A percentile compares a stretch with the other conserved stretches of the same genome.
Conservation (phyloP, 148 eudicot genomes). For the Rhododendron henanense region DNA sequence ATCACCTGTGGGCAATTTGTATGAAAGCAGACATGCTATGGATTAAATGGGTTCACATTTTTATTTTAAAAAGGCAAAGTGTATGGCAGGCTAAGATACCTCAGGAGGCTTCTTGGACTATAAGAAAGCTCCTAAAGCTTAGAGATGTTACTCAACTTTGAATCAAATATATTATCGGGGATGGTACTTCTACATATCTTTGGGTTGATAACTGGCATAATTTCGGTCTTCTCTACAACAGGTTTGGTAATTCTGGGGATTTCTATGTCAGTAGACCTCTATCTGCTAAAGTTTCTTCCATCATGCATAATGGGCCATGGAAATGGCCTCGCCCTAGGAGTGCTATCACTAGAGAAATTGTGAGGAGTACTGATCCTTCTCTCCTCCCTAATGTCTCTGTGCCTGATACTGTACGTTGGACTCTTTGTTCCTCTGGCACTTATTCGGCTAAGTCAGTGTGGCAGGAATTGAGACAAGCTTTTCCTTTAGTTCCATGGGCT, state of each 20-base stretch:
- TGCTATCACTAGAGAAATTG: background rate
- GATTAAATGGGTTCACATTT: background rate
- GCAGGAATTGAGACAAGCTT: no score
- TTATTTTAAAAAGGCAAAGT: no score
- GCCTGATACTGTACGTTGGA: background rate
- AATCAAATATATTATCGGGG: background rate
- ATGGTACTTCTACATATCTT: background rate
- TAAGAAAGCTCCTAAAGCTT: background rate
- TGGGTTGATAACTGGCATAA: background rate
- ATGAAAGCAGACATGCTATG: background rate
- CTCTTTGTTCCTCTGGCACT: no score
- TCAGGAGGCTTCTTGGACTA: background rate
- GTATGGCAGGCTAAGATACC: background rate
- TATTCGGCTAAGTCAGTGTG: no score
- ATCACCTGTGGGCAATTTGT: background rate
- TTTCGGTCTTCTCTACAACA: background rate
- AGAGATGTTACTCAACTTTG: background rate
- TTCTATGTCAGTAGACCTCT: background rate
- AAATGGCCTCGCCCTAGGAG: background rate
- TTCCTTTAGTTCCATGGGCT: no score
- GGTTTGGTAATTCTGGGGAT: background rate
- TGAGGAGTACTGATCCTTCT: background rate
- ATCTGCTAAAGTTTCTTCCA: background rate
- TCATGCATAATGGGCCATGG: background rate
- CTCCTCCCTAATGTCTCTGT: background rate